phyloP scores from a whole-genome alignment of 352 stramenopile genomes.

The Phytopythium mirpurense region DNA sequence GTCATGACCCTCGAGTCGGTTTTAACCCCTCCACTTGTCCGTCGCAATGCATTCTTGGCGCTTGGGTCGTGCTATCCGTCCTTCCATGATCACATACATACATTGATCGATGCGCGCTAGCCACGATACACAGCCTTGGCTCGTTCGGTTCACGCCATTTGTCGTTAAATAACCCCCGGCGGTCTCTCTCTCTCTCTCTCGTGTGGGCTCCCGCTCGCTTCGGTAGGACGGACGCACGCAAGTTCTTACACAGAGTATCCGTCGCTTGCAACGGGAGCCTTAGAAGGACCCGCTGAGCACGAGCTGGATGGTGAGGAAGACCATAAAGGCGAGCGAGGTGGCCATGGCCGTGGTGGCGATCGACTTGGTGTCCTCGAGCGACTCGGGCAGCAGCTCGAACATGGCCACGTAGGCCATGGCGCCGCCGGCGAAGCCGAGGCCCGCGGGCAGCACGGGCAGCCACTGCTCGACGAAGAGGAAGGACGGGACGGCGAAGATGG shows the following conservation, averaged over 20 bases:
- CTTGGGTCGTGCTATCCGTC: too few species aligned
- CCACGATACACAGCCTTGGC: too few species aligned
- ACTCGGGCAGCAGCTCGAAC: conserved; percentile 76
- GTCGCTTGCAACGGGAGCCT: not conserved
- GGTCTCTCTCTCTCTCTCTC: too few species aligned
- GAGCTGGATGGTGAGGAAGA: conserved; percentile 81
- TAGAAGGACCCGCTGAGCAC: conserved; percentile 56
- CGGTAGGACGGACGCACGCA: too few species aligned
- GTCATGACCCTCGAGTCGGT: not conserved
- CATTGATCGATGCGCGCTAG: too few species aligned
- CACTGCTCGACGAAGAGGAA: conserved; percentile 93
- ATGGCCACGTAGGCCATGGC: conserved; percentile 97
- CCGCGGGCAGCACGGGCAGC: conserved; percentile 92
- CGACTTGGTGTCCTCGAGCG: conserved; percentile 82
- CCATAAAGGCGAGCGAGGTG: conserved; percentile 70
- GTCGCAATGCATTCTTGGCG: too few species aligned
- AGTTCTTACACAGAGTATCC: too few species aligned
- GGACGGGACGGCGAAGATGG: conserved; percentile 96
- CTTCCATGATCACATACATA: too few species aligned
- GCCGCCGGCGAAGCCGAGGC: conserved; percentile 95
- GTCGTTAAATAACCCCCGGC: not conserved
- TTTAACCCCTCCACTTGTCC: too few species aligned
- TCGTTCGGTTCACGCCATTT: not conserved
- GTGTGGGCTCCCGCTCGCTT: too few species aligned
- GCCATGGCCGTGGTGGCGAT: conserved; percentile 57